Conservation (phyloP, 768 basidiomycete genomes). For the Mycena chlorophos region DNA sequence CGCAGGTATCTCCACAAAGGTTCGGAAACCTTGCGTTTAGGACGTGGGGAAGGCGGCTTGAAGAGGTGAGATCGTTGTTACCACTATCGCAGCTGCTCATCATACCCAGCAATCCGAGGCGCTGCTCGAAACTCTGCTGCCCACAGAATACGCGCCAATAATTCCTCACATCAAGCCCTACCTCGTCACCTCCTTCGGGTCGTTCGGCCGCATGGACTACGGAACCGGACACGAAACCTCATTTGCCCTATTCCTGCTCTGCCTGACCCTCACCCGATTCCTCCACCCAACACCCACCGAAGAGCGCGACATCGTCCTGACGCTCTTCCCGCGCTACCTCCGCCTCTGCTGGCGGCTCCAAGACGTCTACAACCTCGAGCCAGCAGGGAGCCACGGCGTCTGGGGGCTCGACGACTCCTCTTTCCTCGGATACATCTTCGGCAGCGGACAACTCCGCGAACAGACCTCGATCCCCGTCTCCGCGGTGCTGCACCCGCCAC, state of each 20-base stretch:
- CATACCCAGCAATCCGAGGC: constrained; percentile 50
- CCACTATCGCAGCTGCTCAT: background rate
- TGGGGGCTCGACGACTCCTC: constrained; percentile 96
- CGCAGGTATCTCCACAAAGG: constrained; percentile 70
- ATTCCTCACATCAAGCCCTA: constrained; percentile 76
- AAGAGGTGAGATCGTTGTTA: constrained; percentile 53
- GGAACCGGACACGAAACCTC: constrained; percentile 95
- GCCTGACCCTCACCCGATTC: constrained; percentile 68
- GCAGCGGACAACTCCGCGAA: constrained; percentile 84
- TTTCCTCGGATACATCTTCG: constrained; percentile 89
- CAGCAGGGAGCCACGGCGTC: constrained; percentile 96
- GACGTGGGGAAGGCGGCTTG: constrained; percentile 75
- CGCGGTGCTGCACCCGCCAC: constrained; percentile 56
- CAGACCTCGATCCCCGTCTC: constrained; percentile 65
- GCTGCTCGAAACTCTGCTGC: constrained; percentile 52
- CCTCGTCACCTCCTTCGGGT: constrained; percentile 82
- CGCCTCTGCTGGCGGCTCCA: constrained; percentile 83
- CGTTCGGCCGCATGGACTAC: constrained; percentile 89
- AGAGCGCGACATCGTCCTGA: constrained; percentile 60
- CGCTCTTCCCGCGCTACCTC: constrained; percentile 77
- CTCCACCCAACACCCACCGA: constrained; percentile 57
- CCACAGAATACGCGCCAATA: constrained; percentile 40
- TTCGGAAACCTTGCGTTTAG: constrained; percentile 93
- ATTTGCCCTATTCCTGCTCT: constrained; percentile 77
- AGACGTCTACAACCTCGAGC: constrained; percentile 87